Evolutionary conservation across 1,139 yeast species (phyloP), one percentile per base, ranked within the genome.

Genomic region (Geotrichum reessii): DNA sequence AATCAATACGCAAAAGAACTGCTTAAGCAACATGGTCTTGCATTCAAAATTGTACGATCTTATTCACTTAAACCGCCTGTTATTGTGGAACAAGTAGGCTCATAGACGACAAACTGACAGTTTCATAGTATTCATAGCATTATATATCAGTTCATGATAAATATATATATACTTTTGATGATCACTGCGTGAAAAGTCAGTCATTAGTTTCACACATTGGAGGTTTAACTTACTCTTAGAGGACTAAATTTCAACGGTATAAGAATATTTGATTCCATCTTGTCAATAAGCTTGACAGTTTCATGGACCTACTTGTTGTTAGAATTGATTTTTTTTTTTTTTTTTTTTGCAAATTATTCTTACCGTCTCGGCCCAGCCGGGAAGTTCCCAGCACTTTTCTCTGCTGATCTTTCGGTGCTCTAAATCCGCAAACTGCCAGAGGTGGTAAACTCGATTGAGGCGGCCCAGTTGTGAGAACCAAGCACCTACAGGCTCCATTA

Each of bases 401-500:
- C 79, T 66, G 24, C 76, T 70, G 44, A 73, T 63, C 63, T 72
- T 72, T 27, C 79, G 74, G 57, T 75, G 78, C 63, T 76, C 77
- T 31, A 76, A 66, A 53, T 76, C 78, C 2, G 76, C 75, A 67
- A 76, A 76, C 64, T 76, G 79, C 79, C 79, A 76, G 53, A 76
- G 63, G 58, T 76, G 79, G 57, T 75, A 74, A 3, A 76, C 79
- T 21, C 74, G 66, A 65, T 76, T 76, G 37, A 76, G 66, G 6
- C 68, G 64, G 3, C 79, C 79, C 47, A 76, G 61, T 61, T 74
- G 76, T 19, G 74, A 67, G 64, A 76, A 76, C 79, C 79, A 76
- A 1, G 79, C 79, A 3, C 79, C 79, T 1, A 76, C 78, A 0
- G 79, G 79, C 65, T 75, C 78, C 79, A 76, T 76, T 48, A 76